Evolutionary conservation across 352 stramenopile genomes (phyloP), one percentile per base, ranked within the genome.

Genomic region (Nothophytophthora sp.): DNA sequence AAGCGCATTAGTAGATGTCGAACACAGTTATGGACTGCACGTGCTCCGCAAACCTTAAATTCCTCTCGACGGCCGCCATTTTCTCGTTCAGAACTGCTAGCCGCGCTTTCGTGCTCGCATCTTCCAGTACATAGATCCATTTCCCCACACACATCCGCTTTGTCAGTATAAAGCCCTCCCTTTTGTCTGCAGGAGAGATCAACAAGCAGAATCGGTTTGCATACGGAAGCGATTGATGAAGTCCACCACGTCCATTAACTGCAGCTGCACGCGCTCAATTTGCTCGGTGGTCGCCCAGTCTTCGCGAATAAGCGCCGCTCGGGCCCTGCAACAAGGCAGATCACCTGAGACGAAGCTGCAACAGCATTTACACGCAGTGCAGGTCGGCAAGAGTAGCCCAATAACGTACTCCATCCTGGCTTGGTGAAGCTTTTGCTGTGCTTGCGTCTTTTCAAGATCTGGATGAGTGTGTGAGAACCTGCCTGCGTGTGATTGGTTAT

Each of bases 181-280:
- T 12, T 12, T 18, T 19, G 3, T 8, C 10, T 10, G 20, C 6
- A 30, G 20, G 7, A 5, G 0, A 28, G 7, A n/a, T 4, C 6
- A 42, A 20, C 35, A 12, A 29, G 8, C 8, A 41, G 1, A 2
- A 13, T 13, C 13, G n/a, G 15, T 1, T 1, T 25, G 9, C 70
- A 53, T 65, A 86, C 74, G 67, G 53, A 88, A 86, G 38, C 58
- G 63, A 48, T 86, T 86, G 52, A 88, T 65, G 48, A 76, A 80
- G 37, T 86, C 72, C 29, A 86, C 70, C 18, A 88, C 52, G 32
- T 85, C 63, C 15, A 83, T 51, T 37, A 88, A 58, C 42, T 82
- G 66, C 4, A 83, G 47, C 22, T 86, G 72, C 37, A 85, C 66
- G 6, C 50, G 40, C 25, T 84, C 72, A 23, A 78, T 68, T 35